Evolutionary conservation across 352 stramenopile species (phyloP).

Genomic region (Phytophthora citricola): DNA sequence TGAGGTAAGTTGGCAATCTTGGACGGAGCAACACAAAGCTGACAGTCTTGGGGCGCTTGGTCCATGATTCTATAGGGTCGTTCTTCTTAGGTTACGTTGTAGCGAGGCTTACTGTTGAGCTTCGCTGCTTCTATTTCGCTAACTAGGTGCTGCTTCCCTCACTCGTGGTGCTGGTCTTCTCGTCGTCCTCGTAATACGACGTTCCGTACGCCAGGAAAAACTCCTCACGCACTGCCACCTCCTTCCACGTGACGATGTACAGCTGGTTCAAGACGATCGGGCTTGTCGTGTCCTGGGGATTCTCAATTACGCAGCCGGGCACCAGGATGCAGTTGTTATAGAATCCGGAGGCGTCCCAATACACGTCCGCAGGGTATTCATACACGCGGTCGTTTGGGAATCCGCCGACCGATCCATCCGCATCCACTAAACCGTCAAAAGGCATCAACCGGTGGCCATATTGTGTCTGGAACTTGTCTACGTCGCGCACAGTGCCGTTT

Average conservation of each 20-base stretch:
- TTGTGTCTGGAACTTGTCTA: constrained; percentile 90
- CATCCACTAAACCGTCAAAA: constrained; percentile 86
- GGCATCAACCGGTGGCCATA: constrained; percentile 84
- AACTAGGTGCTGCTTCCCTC: constrained; percentile 42
- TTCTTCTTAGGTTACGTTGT: constrained; percentile 51
- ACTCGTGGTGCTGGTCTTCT: constrained; percentile 57
- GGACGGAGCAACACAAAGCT: constrained; percentile 3
- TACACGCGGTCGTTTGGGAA: constrained; percentile 91
- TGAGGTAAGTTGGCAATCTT: neutral
- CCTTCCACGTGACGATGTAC: constrained; percentile 91
- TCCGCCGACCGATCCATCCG: constrained; percentile 81
- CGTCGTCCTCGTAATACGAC: constrained; percentile 89
- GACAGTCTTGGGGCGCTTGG: constrained; percentile 17
- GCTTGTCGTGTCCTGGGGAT: constrained; percentile 77
- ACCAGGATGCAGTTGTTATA: constrained; percentile 93
- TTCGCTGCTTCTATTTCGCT: constrained; percentile 49
- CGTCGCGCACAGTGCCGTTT: constrained; percentile 84
- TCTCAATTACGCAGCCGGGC: constrained; percentile 82
- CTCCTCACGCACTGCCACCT: constrained; percentile 82
- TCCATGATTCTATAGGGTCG: constrained; percentile 39
- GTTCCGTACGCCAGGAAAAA: constrained; percentile 91
- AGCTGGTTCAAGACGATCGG: constrained; percentile 86
- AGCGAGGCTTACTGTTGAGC: constrained; percentile 24
- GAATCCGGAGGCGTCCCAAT: constrained; percentile 88
- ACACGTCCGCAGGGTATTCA: constrained; percentile 84